phyloP scores from a whole-genome alignment of 163 green algal genomes.

The Prototheca cutis region DNA sequence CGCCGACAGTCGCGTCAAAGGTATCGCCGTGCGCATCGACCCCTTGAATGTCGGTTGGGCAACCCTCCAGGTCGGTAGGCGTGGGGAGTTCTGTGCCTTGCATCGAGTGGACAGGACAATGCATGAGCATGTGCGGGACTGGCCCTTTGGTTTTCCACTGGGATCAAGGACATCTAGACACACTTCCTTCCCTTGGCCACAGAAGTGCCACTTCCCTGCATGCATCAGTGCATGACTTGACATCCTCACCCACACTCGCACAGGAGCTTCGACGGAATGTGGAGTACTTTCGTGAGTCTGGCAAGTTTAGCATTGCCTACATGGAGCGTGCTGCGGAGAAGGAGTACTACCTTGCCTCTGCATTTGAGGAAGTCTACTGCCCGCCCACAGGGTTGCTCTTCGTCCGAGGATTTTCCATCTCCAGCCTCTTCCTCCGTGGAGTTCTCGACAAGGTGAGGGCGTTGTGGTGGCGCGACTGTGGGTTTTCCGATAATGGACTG shows the following conservation, averaged over 20 bases:
- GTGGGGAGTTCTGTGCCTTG: background rate
- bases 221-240: too few species aligned
- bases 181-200: too few species aligned
- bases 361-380: conserved; percentile 76
- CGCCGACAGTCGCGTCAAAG: conserved; percentile 64
- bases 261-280: conserved; percentile 70
- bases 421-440: conserved; percentile 75
- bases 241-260: too few species aligned
- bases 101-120: background rate
- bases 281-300: conserved; percentile 55
- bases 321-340: conserved; percentile 72
- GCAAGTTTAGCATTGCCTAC: conserved; percentile 82
- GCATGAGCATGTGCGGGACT: too few species aligned
- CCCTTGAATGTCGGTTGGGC: conserved; percentile 69
- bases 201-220: too few species aligned
- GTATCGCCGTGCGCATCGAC: conserved; percentile 51
- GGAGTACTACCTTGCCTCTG: conserved; percentile 84
- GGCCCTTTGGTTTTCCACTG: too few species aligned
- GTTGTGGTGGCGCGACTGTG: background rate
- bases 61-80: conserved; percentile 45
- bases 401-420: conserved; percentile 66
- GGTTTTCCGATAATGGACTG: background rate
- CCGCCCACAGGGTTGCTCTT: conserved; percentile 67
- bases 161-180: too few species aligned
- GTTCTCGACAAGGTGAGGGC: conserved; percentile 78